Evolutionary conservation across 495 filamentous ascomycete species (phyloP), one percentile per base, ranked within the genome.

Genomic region (Talaromyces adpressus): DNA sequence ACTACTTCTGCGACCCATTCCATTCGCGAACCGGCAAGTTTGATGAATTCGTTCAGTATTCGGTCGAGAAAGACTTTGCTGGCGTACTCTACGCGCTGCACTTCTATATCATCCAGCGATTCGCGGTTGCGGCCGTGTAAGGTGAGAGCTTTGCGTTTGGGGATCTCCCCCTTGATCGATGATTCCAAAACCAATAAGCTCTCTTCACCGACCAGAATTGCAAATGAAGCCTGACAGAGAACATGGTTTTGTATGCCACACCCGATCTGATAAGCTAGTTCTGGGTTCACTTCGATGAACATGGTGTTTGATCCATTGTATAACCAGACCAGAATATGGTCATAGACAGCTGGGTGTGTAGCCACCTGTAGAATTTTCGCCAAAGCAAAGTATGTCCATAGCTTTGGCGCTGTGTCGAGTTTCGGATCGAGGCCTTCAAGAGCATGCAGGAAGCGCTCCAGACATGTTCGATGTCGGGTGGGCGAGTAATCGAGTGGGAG

Each of bases 361-460:
- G 79, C 75, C 20, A 87, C 77, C 2, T 84, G 79, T 22, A 86
- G 78, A 57, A 84, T 70, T 22, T 83, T 84, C 22, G 85, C 85
- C 3, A 89, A 70, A 8, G 78, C 81, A 16, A 84, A 84, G 16
- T 86, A 80, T 1, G 85, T 87, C 80, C 83, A 89, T 56, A 87
- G 68, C 27, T 87, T 85, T 41, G 81, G 75, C n/a, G 87, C 85
- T 0, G 86, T 88, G 66, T 89, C 82, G n/a, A 90, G 69, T 2
- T 76, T 70, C 1, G 84, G 73, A 49, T 75, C 72, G 0, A 78
- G 58, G 14, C 79, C 81, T 57, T 83, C 74, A 32, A 88, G 74
- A 29, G 75, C 79, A 63, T 77, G 72, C 12, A 90, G 72, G 4
- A 89, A 71, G 9, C 85, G 78, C 41, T 87, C 77, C 16, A 89